Percentiles rank a stretch among this genome's conserved stretches.
These are phyloP conservation scores for Fonsecaea pugnacius DNA, from an alignment of 2,329 filamentous ascomycete species.

Conservation along the genomic window DNA sequence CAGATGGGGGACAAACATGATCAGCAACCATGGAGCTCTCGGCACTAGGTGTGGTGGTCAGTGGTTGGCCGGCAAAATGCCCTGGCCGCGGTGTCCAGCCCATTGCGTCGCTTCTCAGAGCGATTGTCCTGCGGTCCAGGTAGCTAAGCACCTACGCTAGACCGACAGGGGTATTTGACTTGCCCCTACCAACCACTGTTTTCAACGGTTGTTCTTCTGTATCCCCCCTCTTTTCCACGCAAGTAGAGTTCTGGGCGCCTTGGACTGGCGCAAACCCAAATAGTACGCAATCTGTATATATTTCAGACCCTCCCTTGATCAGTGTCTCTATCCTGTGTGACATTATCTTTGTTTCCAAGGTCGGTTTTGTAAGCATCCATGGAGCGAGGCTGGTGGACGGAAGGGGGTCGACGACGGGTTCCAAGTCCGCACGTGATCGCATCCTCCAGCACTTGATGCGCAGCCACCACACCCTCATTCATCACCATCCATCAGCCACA, in stretches of 20 bases:
- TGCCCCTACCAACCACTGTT: not conserved
- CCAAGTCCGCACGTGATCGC: not conserved
- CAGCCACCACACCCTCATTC: not conserved
- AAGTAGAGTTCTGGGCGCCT: not conserved
- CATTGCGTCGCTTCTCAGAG: not conserved
- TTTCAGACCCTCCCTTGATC: not conserved
- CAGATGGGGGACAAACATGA: not conserved
- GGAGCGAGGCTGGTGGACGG: not conserved
- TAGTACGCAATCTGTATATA: not conserved
- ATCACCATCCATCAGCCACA: not conserved
- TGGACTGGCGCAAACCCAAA: constrained; percentile 1
- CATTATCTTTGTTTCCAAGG: not conserved
- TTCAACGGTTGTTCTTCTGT: not conserved
- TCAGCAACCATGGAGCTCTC: not conserved
- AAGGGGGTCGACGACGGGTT: not conserved
- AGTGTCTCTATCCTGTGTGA: not conserved
- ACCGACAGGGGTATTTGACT: not conserved
- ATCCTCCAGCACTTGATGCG: not conserved
- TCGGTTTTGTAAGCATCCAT: not conserved
- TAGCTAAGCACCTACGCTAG: not conserved
- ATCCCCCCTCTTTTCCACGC: not conserved
- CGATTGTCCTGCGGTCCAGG: not conserved
- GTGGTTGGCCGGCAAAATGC: not conserved
- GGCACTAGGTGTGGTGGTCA: not conserved
- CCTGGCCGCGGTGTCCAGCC: not conserved